Percentiles rank a stretch among this genome's conserved stretches.
These are phyloP conservation scores for Austroboletus eburneus DNA, from an alignment of 768 basidiomycete species.

Conservation along the genomic window DNA sequence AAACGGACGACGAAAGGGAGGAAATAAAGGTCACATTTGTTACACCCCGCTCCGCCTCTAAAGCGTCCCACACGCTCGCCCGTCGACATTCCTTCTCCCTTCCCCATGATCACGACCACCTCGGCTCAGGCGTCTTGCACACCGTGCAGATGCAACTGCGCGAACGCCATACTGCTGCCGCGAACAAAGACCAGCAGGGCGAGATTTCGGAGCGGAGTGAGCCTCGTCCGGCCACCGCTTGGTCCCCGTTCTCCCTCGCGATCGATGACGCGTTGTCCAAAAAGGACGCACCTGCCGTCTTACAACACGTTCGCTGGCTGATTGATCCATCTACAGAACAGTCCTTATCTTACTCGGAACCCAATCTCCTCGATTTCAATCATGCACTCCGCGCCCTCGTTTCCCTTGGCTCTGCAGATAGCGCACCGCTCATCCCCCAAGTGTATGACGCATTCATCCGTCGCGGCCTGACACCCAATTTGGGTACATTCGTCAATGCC, in stretches of 20 bases:
- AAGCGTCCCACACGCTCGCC: constrained; percentile 39
- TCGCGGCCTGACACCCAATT: constrained; percentile 56
- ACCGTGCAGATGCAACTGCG: constrained; percentile 63
- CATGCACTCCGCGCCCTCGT: constrained; percentile 48
- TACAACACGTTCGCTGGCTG: constrained; percentile 25
- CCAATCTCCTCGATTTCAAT: constrained; percentile 57
- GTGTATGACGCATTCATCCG: constrained; percentile 72
- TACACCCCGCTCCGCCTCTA: constrained; percentile 26
- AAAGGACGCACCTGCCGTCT: constrained; percentile 6
- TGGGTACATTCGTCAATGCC: constrained; percentile 55
- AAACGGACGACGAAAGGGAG: constrained; percentile 56
- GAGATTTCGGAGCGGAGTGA: constrained; percentile 18
- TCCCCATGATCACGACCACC: constrained; percentile 33
- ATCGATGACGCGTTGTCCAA: constrained; percentile 18
- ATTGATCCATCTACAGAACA: constrained; percentile 33
- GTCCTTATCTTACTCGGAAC: constrained; percentile 20
- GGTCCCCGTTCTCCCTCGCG: constrained; percentile 19
- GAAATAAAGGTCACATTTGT: constrained; percentile 38
- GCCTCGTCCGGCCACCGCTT: constrained; percentile 21
- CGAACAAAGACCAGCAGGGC: constrained; percentile 15
- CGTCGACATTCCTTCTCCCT: constrained; percentile 63
- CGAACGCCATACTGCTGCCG: constrained; percentile 46
- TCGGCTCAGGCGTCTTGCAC: constrained; percentile 51
- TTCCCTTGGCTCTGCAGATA: constrained; percentile 35
- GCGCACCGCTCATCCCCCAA: constrained; percentile 56